These are phyloP conservation scores for Coniferiporia weirii DNA, from an alignment of 1,284 basidiomycete genomes.

Conservation along the genomic window DNA sequence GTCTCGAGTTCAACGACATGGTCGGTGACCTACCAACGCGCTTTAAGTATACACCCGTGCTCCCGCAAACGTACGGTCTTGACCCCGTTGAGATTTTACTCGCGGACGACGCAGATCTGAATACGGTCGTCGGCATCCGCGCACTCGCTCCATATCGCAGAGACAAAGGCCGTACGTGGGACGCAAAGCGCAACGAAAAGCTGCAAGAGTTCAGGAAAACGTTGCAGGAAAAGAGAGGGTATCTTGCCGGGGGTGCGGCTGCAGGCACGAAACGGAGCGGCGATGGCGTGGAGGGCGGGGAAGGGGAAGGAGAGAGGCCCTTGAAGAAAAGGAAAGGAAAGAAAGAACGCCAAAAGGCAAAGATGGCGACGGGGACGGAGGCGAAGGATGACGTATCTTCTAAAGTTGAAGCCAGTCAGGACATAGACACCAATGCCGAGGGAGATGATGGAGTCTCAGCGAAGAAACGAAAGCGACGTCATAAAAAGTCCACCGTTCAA, in stretches of 20 bases:
- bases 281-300: conserved; percentile 14
- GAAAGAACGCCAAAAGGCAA: conserved; percentile 64
- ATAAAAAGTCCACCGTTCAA: conserved; percentile 4
- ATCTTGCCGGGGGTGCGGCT: conserved; percentile 20
- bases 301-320: conserved; percentile 20
- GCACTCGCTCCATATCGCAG: conserved; percentile 87
- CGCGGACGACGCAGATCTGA: conserved; percentile 91
- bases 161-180: conserved; percentile 51
- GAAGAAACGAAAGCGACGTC: conserved; percentile 17
- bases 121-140: conserved; percentile 85
- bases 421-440: neutral
- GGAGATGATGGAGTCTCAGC: neutral
- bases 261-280: conserved; percentile 18
- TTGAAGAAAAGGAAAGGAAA: conserved; percentile 68
- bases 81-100: conserved; percentile 86
- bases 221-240: conserved; percentile 31
- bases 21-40: conserved; percentile 89
- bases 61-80: conserved; percentile 67
- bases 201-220: conserved; percentile 70
- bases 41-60: conserved; percentile 85
- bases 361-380: conserved; percentile 18
- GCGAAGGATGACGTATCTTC: neutral
- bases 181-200: conserved; percentile 56
- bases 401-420: neutral
- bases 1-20: conserved; percentile 93